Base-by-base conservation (phyloP, 1,284 basidiomycete species). In the Mycena citricolor region DNA sequence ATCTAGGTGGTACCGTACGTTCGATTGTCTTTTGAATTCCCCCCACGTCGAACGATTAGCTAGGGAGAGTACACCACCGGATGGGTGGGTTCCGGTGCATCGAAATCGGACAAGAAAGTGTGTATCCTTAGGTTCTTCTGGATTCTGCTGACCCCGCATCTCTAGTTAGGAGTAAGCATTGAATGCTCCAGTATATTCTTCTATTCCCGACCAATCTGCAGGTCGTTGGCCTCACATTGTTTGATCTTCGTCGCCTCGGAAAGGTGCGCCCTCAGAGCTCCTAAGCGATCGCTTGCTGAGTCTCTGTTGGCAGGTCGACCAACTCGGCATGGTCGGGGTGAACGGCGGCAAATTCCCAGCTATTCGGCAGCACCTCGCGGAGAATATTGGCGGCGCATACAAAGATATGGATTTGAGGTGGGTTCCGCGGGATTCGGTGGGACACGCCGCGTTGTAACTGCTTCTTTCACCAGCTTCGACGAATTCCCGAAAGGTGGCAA, bases 31-130 rank as follows among this genome's bases (percentile, higher is more conserved):
- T 23, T 32, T n/a, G 17, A 22, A 31, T n/a, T 19, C 20, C 20
- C 24, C 31, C 16, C 33, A 39, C 21, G 23, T n/a, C 19, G 32
- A 20, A 30, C 16, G 40, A 32, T 13, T 21, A 37, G 42, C 13
- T 39, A 86, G 83, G 88, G 88, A 36, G 87, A 94, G 71, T 94
- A 95, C 67, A 95, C 93, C 46, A 95, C 93, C 40, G 93, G 93
- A 62, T 94, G 90, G 84, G 92, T 90, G 4, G 84, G 82, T 13
- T 79, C 83, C 25, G 90, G 91, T n/a, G 86, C 88, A 32, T 94
- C 91, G 16, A 92, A 87, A 60, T 94, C 91, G 7, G 93, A 95
- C 71, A 95, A 95, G 71, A 95, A 94, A 76, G 88, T 85, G 4
- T 21, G 33, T 39, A 24, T 20, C 24, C 19, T 7, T 32, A 13